Base-by-base conservation (phyloP, 805 yeast species). In the Candida berthetii region DNA sequence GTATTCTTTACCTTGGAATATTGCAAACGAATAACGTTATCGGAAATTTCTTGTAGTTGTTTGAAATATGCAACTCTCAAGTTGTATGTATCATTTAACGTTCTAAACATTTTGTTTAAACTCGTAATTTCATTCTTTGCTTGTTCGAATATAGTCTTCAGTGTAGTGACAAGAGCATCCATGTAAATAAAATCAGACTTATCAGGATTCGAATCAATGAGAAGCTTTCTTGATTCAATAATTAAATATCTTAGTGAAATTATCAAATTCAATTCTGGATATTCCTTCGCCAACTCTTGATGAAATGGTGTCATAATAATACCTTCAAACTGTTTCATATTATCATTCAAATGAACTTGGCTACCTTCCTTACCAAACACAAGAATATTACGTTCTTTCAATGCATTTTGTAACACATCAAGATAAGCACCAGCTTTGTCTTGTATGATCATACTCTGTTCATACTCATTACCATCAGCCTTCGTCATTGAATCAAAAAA, bases 31-130 rank as follows among this genome's bases (percentile, higher is more conserved):
- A 73, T 72, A 29, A 91, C 90, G 34, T 80, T 80, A 61, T 93
- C 98, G 0, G 97, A 88, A 19, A 90, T 72, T 40, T 72, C 82
- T 60, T 93, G 99, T 25, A 93, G 70, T 46, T 87, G 90, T 51
- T 80, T 79, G 64, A 82, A 93, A 59, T 90, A 93, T 35, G 75
- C 84, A 31, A 91, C 74, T 40, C 91, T 78, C n/a, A 80, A 66
- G 60, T 91, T 93, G 63, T 81, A 91, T 1, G 85, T 72, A 27
- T 74, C 72, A 47, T 87, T 78, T 45, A 81, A 65, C 35, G 67
- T 65, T 17, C 74, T 71, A 33, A 75, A 68, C 13, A 74, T 52
- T 44, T 75, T 83, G 37, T 57, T 55, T 7, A 57, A 37, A 4
- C 17, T 35, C 33, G 56, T 60, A 32, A 47, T 48, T 16, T 60